Percentiles rank a stretch among this genome's conserved stretches.
Conservation (phyloP, 257 asterid genomes). For the Solanum dulcamara region DNA sequence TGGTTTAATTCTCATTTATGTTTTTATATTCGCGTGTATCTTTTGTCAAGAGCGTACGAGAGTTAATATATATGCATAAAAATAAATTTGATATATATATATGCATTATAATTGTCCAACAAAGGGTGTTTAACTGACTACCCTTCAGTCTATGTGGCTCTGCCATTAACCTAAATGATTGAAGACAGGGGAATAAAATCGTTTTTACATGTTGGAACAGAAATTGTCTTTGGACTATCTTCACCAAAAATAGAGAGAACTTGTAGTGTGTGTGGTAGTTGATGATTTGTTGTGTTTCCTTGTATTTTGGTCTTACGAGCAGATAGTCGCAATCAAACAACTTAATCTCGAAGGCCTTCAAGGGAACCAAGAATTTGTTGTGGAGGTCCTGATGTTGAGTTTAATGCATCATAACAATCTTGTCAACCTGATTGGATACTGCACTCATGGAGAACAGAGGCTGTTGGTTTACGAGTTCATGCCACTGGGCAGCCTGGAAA, state of each 20-base stretch:
- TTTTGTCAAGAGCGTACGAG: too few species aligned
- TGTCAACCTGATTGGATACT: constrained; percentile 11
- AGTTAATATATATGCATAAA: too few species aligned
- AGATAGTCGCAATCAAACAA: constrained; percentile 34
- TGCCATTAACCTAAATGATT: neutral
- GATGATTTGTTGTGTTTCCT: neutral
- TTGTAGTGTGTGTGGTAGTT: neutral
- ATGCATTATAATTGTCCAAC: neutral
- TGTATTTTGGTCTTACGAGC: neutral
- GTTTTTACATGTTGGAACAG: neutral
- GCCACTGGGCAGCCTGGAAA: constrained; percentile 13
- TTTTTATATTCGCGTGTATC: neutral
- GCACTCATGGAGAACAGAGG: constrained; percentile 10
- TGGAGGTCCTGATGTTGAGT: constrained; percentile 13
- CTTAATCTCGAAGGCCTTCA: constrained; percentile 11
- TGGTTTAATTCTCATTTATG: neutral
- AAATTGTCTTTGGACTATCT: neutral
- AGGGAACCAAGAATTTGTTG: constrained; percentile 13
- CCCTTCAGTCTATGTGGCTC: neutral
- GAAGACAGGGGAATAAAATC: neutral
- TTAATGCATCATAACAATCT: constrained; percentile 9
- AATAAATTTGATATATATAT: too few species aligned
- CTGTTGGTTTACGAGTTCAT: constrained; percentile 9
- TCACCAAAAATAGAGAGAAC: neutral
- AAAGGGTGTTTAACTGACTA: neutral